Percentiles rank a stretch among this genome's conserved stretches.
Conservation (phyloP, 768 basidiomycete genomes). For the Tricholoma sp. region DNA sequence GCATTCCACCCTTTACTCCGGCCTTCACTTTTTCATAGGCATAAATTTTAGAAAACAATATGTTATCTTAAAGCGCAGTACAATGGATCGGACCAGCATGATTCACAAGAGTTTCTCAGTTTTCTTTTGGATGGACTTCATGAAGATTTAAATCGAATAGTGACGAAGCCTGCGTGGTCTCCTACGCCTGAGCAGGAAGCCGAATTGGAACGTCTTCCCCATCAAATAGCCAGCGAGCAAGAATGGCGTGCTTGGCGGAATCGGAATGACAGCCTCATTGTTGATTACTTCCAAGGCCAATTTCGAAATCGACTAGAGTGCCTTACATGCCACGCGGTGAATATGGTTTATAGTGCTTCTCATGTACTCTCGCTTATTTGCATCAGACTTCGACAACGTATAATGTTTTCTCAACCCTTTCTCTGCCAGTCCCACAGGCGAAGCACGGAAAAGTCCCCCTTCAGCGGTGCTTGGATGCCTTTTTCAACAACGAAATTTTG, state of each 20-base stretch:
- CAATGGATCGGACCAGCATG: constrained; percentile 86
- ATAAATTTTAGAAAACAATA: not conserved
- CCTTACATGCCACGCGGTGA: constrained; percentile 82
- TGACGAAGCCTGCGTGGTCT: constrained; percentile 61
- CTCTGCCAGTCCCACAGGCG: constrained; percentile 77
- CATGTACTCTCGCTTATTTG: constrained; percentile 3
- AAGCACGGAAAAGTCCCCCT: constrained; percentile 63
- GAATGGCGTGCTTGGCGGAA: constrained; percentile 91
- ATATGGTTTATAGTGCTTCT: constrained; percentile 10
- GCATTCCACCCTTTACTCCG: constrained; percentile 14
- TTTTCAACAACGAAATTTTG: constrained; percentile 86
- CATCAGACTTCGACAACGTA: constrained; percentile 93
- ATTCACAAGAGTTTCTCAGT: constrained; percentile 95
- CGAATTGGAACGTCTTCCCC: constrained; percentile 80
- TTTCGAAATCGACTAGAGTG: constrained; percentile 89
- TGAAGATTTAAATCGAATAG: constrained; percentile 81
- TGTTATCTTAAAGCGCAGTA: constrained; percentile 44
- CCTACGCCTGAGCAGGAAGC: constrained; percentile 79
- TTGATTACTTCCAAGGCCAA: constrained; percentile 97
- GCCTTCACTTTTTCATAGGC: not conserved
- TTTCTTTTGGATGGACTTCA: constrained; percentile 92
- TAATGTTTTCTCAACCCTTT: constrained; percentile 93
- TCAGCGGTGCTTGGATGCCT: constrained; percentile 79
- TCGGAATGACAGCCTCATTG: constrained; percentile 90
- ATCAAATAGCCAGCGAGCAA: constrained; percentile 84